phyloP scores from a whole-genome alignment of 495 filamentous ascomycete genomes.

The Aspergillus steynii region DNA sequence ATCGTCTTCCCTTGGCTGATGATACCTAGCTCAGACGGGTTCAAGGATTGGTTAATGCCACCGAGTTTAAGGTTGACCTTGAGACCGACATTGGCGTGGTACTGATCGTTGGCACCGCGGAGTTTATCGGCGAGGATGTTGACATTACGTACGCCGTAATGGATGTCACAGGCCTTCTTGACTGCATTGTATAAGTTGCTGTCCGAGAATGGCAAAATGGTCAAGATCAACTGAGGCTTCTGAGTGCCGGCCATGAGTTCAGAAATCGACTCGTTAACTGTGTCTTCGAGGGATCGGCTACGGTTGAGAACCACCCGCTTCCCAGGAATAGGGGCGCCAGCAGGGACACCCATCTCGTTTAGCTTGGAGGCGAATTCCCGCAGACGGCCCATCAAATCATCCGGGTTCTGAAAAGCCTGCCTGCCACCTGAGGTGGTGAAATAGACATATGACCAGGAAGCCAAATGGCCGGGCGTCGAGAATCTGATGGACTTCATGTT shows the following conservation, averaged over 20 bases:
- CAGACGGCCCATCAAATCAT: conserved; percentile 16
- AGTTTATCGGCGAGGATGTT: conserved; percentile 59
- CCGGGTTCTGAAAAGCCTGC: conserved; percentile 8
- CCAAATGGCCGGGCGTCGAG: conserved; percentile 30
- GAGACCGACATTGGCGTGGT: conserved; percentile 72
- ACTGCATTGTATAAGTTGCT: conserved; percentile 61
- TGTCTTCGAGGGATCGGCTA: not conserved
- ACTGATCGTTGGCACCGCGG: conserved; percentile 43
- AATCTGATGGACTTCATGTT: conserved; percentile 55
- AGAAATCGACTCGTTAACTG: conserved; percentile 30
- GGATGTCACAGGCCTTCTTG: conserved; percentile 66
- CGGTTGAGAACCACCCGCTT: conserved; percentile 15
- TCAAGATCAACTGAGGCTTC: conserved; percentile 56
- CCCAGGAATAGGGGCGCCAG: conserved; percentile 17
- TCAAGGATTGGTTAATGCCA: conserved; percentile 70
- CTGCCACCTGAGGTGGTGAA: conserved; percentile 11
- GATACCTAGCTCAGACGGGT: conserved; percentile 50
- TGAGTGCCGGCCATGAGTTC: conserved; percentile 28
- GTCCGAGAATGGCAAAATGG: conserved; percentile 57
- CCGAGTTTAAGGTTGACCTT: conserved; percentile 88
- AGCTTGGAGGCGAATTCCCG: conserved; percentile 23
- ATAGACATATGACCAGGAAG: conserved; percentile 40
- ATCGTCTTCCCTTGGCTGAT: conserved; percentile 69
- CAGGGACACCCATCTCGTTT: conserved; percentile 30
- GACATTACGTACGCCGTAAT: conserved; percentile 64